Evolutionary conservation across 139 green algal species (phyloP), one percentile per base, ranked within the genome.

Genomic region (Tetradesmus lagerheimii): DNA sequence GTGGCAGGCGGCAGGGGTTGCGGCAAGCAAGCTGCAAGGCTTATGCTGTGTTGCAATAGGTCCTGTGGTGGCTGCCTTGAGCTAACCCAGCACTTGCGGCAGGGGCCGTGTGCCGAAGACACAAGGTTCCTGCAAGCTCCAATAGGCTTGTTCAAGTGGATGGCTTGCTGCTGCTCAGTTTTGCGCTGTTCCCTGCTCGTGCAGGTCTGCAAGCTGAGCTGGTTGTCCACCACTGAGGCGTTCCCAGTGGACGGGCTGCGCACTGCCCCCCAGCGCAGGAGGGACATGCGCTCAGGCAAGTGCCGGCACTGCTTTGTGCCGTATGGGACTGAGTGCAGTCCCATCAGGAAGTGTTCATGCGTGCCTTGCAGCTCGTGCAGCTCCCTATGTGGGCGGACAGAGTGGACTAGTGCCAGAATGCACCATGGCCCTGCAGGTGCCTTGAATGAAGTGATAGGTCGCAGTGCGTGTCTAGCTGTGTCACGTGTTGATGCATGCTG

Each of bases 131-230:
- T 78, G n/a, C 67, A 39, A 78, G 67, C 67, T 78, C n/a, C 34
- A 15, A 5, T 18, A 1, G 3, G n/a, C n/a, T 29, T 39, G 37
- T 37, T 18, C 16, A 34, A 34, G 23, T 31, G 16, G n/a, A 35
- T n/a, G 35, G 23, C 37, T 18, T 82, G 25, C 76, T 53, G 76
- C 16, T 35, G 11, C n/a, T n/a, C n/a, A 23, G n/a, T 29, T 20
- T 0, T n/a, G 8, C 2, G 47, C 67, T 47, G 35, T n/a, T n/a
- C 76, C 76, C 37, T 38, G 29, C 12, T 14, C 27, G n/a, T 31
- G 64, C 83, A 88, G 83, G 64, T 88, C 2, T 88, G 83, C 83
- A 80, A 41, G 83, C n/a, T 88, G 29, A 31, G 64, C 27, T 88
- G 71, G 57, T 29, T 88, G 38, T 88, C 83, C 18, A 41, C 64